Evolutionary conservation across 805 yeast genomes (phyloP), one percentile per base, ranked within the genome.

Genomic region (Candida argentea): DNA sequence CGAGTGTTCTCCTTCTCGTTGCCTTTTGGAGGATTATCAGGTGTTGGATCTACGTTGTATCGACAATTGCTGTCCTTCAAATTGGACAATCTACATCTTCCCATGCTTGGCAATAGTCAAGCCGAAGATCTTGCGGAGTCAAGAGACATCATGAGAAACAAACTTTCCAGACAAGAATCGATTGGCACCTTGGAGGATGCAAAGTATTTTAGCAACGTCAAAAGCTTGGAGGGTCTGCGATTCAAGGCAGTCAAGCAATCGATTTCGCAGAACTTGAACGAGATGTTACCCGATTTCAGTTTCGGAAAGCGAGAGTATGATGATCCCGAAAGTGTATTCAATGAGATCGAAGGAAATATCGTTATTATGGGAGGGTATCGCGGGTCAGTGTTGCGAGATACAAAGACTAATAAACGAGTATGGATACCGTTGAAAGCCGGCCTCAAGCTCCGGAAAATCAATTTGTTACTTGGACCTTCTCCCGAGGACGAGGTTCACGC

Each of bases 341-440:
- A 69, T 33, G 69, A 68, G 15, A 40, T 85, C 2, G 76, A 74
- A 14, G 95, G 95, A 4, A 86, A 86, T 44, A 65, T 87, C 2
- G 70, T 87, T 2, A 61, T 87, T 2, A 34, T 87, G 50, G 95
- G 95, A 4, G 96, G 96, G 0, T 87, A 81, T 51, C 62, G 96
- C 42, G 96, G 96, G 2, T 73, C 85, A 25, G 70, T 79, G 4
- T 54, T 87, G 29, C 50, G 89, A 24, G 91, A 83, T 43, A 44
- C 70, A 1, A 56, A 57, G 8, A 77, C 94, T 0, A 52, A 62
- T 9, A 70, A 76, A 34, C 59, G 89, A 29, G 69, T 81, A 2
- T 87, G 96, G 96, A 71, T 86, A 22, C 95, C 96, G 1, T 46
- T 80, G 5, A 79, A 81, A 42, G 95, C 89, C 0, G 94, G 95